A percentile compares a stretch with the other conserved stretches of the same genome.
These are phyloP conservation scores for Penicillium mononematosum DNA, from an alignment of 495 filamentous ascomycete genomes.

Conservation along the genomic window DNA sequence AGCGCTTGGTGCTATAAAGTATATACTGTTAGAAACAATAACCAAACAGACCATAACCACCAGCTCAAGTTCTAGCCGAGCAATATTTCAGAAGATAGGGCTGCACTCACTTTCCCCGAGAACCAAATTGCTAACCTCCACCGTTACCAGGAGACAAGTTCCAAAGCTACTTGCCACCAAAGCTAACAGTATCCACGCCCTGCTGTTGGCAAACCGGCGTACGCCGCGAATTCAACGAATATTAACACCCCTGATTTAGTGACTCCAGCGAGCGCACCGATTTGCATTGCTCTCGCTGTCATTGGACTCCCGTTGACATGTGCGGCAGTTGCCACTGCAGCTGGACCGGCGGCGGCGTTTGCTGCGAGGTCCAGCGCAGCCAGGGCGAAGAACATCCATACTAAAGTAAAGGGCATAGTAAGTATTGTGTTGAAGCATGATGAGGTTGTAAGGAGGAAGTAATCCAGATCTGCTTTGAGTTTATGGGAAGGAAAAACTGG, in stretches of 20 bases:
- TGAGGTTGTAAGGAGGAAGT: background rate
- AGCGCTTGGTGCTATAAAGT: conserved; percentile 12
- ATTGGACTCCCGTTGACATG: conserved; percentile 18
- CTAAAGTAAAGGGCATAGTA: background rate
- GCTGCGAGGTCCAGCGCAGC: conserved; percentile 20
- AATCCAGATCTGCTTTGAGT: background rate
- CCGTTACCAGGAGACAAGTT: conserved; percentile 17
- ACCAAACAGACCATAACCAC: background rate
- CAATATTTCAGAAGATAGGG: background rate
- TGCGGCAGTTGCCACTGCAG: conserved; percentile 18
- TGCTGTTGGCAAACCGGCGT: conserved; percentile 16
- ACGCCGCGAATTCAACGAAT: conserved; percentile 16
- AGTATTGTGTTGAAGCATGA: background rate
- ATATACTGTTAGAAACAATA: background rate
- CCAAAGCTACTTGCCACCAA: conserved; percentile 21
- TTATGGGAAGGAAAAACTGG: background rate
- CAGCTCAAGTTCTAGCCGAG: background rate
- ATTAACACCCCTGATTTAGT: conserved; percentile 18
- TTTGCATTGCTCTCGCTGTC: conserved; percentile 15
- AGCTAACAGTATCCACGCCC: conserved; percentile 16
- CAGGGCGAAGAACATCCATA: conserved; percentile 20
- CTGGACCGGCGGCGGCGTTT: conserved; percentile 20
- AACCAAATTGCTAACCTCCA: conserved; percentile 19
- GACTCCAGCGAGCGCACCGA: conserved; percentile 18
- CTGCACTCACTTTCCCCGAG: conserved; percentile 19